Evolutionary conservation across 768 basidiomycete genomes (phyloP).

Genomic region (Lactarius trivialis): DNA sequence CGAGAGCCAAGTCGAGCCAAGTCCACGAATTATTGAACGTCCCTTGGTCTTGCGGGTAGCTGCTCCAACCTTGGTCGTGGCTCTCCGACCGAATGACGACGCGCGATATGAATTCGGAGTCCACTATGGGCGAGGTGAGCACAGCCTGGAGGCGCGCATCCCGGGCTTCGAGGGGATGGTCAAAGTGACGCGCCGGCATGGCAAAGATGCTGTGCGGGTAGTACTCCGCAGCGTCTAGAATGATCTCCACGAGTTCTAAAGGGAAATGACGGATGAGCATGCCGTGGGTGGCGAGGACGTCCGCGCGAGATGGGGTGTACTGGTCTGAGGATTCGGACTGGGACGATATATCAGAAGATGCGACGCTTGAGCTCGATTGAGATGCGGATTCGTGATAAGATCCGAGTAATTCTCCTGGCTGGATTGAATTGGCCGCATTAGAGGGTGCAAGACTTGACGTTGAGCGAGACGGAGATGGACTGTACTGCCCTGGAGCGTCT

Average conservation of each 20-base stretch:
- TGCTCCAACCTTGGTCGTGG: conserved; percentile 7
- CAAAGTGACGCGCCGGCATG: background rate
- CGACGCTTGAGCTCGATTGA: background rate
- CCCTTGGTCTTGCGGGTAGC: background rate
- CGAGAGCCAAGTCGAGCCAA: background rate
- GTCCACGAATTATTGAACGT: conserved; percentile 2
- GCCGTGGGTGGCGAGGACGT: background rate
- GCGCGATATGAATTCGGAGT: background rate
- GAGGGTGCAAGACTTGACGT: background rate
- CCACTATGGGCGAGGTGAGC: background rate
- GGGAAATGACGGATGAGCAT: background rate
- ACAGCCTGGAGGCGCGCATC: background rate
- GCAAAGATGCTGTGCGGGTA: background rate
- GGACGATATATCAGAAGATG: background rate
- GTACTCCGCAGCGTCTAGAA: background rate
- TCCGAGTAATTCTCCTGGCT: background rate
- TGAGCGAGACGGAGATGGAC: background rate
- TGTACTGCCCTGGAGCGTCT: background rate
- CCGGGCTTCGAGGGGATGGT: background rate
- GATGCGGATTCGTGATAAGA: background rate
- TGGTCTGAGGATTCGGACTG: background rate
- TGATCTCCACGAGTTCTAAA: background rate
- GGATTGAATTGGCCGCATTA: background rate
- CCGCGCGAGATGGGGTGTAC: background rate
- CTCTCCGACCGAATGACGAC: conserved; percentile 3